phyloP scores from a whole-genome alignment of 495 filamentous ascomycete species.

The Penicillium coprophilum region DNA sequence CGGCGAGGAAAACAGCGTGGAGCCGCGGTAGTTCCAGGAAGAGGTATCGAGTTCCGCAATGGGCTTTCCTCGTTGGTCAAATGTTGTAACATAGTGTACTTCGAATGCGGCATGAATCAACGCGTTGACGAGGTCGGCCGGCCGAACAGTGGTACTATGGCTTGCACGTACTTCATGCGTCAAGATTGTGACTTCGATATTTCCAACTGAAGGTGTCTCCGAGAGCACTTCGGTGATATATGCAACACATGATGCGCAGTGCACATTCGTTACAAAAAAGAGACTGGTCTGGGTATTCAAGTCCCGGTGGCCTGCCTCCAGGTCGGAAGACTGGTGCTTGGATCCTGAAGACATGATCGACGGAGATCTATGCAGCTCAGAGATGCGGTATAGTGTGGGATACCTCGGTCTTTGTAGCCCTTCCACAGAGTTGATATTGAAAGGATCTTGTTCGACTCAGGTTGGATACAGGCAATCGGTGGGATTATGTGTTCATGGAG shows the following conservation, averaged over 20 bases:
- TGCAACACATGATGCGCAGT: constrained; percentile 54
- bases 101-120: constrained; percentile 53
- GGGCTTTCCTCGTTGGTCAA: constrained; percentile 28
- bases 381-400: neutral
- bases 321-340: constrained; percentile 11
- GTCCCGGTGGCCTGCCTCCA: constrained; percentile 11
- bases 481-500: neutral
- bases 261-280: constrained; percentile 51
- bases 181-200: constrained; percentile 47
- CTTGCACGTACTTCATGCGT: constrained; percentile 45
- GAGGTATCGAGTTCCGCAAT: constrained; percentile 39
- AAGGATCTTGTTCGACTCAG: neutral
- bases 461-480: neutral
- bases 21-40: constrained; percentile 32
- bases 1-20: constrained; percentile 25
- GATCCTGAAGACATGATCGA: constrained; percentile 16
- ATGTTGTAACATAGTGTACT: constrained; percentile 47
- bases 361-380: neutral
- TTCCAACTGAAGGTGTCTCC: constrained; percentile 31
- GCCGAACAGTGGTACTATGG: constrained; percentile 31
- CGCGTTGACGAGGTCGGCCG: constrained; percentile 37
- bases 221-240: constrained; percentile 46
- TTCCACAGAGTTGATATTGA: neutral
- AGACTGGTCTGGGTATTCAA: constrained; percentile 30
- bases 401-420: neutral